phyloP scores from a whole-genome alignment of 1,284 basidiomycete species.

The Papiliotrema terrestris region DNA sequence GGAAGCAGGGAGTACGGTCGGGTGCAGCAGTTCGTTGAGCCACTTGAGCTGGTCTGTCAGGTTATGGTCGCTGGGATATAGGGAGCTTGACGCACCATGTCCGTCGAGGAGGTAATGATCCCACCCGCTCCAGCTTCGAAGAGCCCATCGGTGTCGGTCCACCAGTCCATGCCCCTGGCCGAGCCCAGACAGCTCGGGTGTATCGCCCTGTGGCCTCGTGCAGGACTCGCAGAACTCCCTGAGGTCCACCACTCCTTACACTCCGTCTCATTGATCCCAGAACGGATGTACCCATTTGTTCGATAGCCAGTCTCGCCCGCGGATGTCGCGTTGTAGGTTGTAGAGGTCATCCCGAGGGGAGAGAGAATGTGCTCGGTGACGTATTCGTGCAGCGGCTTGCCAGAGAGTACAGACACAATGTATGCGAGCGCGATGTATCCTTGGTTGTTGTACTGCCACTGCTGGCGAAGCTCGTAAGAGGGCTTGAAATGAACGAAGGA shows the following conservation, averaged over 20 bases:
- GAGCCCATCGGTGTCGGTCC: slow-evolving; percentile 1
- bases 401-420: slow-evolving; percentile 9
- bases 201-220: neutral
- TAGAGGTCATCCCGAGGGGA: slow-evolving; percentile 18
- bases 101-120: slow-evolving; percentile 6
- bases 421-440: slow-evolving; percentile 11
- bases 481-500: slow-evolving; percentile 10
- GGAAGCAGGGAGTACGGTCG: slow-evolving; percentile 9
- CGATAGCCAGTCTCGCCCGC: too few relatives aligned
- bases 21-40: slow-evolving; percentile 9
- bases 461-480: slow-evolving; percentile 7
- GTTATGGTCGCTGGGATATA: too few relatives aligned
- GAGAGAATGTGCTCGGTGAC: slow-evolving; percentile 18
- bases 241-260: too few relatives aligned
- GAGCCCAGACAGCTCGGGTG: slow-evolving; percentile 2
- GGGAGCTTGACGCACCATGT: slow-evolving; percentile 14
- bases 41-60: slow-evolving; percentile 3
- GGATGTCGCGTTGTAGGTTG: slow-evolving; percentile 9
- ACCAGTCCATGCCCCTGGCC: slow-evolving; percentile 9
- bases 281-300: too few relatives aligned
- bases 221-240: slow-evolving; percentile 5
- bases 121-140: slow-evolving; percentile 13
- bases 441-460: slow-evolving; percentile 27
- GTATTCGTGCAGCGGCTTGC: slow-evolving; percentile 8
- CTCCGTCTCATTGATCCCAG: too few relatives aligned